Conservation (phyloP, 2,329 filamentous ascomycete species). For the Zymoseptoria tritici region DNA sequence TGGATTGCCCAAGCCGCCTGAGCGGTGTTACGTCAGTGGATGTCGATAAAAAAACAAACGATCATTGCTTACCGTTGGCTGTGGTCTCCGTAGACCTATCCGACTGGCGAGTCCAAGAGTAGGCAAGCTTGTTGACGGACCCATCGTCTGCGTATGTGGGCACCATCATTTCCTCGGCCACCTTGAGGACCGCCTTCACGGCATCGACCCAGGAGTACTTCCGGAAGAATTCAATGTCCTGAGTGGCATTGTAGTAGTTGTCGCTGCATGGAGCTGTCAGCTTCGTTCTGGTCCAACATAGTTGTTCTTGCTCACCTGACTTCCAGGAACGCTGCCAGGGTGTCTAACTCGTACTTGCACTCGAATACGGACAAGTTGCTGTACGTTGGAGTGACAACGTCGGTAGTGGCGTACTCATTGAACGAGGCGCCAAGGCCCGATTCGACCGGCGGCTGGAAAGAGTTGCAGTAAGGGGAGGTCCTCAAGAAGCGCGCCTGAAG, state of each 20-base stretch:
- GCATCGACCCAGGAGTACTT: constrained; percentile 43
- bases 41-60: not conserved
- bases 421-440: constrained; percentile 34
- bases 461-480: constrained; percentile 49
- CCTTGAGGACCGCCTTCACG: constrained; percentile 38
- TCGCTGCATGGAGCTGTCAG: constrained; percentile 8
- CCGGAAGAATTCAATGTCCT: constrained; percentile 42
- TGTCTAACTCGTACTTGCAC: constrained; percentile 50
- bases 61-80: constrained; percentile 36
- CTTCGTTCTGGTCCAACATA: not conserved
- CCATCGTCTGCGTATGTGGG: constrained; percentile 44
- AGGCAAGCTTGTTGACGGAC: constrained; percentile 36
- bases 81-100: constrained; percentile 42
- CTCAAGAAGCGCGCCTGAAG: constrained; percentile 62
- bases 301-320: constrained; percentile 29
- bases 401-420: constrained; percentile 34
- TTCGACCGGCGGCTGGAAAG: constrained; percentile 46
- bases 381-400: constrained; percentile 39
- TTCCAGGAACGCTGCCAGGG: constrained; percentile 44
- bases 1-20: constrained; percentile 42
- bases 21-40: not conserved
- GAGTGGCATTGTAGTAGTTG: constrained; percentile 44
- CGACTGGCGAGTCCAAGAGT: constrained; percentile 40
- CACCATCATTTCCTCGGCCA: constrained; percentile 41
- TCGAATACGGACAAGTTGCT: constrained; percentile 42